Conservation (phyloP, 2,329 filamentous ascomycete genomes). For the Diaporthe australafricana region DNA sequence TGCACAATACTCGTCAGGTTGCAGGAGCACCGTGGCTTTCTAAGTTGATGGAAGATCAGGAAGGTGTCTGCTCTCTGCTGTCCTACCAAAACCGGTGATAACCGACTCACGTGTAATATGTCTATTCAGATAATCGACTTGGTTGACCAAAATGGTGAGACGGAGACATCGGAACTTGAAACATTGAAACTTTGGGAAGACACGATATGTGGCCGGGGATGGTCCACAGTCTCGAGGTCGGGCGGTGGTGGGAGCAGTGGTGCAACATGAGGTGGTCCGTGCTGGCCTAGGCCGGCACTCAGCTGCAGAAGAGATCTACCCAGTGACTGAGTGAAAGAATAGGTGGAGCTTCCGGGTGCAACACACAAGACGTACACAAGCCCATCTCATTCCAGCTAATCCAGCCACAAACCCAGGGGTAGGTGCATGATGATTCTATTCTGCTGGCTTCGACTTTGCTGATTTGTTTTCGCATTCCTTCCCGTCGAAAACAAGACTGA, state of each 20-base stretch:
- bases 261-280: neutral
- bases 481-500: neutral
- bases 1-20: neutral
- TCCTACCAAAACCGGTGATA: too few relatives aligned
- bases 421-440: neutral
- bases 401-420: constrained; percentile 2
- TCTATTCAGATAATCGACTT: too few relatives aligned
- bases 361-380: neutral
- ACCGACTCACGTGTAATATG: too few relatives aligned
- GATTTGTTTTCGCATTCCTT: neutral
- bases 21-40: too few relatives aligned
- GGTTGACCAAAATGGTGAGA: too few relatives aligned
- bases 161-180: too few relatives aligned
- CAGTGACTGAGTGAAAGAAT: neutral
- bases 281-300: constrained; percentile 18
- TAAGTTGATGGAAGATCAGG: neutral
- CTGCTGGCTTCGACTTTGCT: neutral
- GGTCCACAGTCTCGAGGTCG: too few relatives aligned
- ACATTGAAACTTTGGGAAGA: neutral
- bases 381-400: constrained; percentile 16
- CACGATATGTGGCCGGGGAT: too few relatives aligned
- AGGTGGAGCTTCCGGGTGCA: neutral
- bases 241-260: too few relatives aligned
- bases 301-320: constrained; percentile 7
- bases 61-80: neutral